phyloP scores from a whole-genome alignment of 2,329 filamentous ascomycete species.

The Proliferodiscus dingleyae region DNA sequence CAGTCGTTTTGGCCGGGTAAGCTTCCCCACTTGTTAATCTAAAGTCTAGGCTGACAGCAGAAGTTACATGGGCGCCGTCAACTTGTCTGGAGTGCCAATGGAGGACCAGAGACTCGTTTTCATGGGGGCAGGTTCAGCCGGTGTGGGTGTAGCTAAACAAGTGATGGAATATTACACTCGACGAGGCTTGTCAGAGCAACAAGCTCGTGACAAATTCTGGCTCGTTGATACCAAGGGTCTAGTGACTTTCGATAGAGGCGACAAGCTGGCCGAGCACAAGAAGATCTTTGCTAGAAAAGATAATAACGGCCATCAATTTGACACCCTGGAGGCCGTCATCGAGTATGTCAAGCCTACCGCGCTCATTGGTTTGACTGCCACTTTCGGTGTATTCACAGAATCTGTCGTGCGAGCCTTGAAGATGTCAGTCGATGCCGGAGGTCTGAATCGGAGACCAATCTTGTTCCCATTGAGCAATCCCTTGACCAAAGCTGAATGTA shows the following conservation, averaged over 20 bases:
- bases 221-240: constrained; percentile 96
- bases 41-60: constrained; percentile 24
- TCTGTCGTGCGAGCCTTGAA: constrained; percentile 70
- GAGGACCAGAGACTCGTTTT: constrained; percentile 94
- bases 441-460: constrained; percentile 73
- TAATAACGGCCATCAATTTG: constrained; percentile 65
- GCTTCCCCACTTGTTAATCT: constrained; percentile 17
- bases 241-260: constrained; percentile 86
- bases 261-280: constrained; percentile 89
- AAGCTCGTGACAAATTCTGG: constrained; percentile 89
- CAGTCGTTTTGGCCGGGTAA: constrained; percentile 83
- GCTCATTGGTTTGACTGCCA: constrained; percentile 89
- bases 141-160: constrained; percentile 96
- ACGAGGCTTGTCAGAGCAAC: constrained; percentile 81
- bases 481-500: constrained; percentile 94
- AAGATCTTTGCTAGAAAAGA: constrained; percentile 64
- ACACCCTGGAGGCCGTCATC: constrained; percentile 82
- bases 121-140: constrained; percentile 90
- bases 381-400: constrained; percentile 90
- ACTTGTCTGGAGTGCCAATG: constrained; percentile 76
- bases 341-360: constrained; percentile 94
- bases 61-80: constrained; percentile 66
- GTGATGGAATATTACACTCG: constrained; percentile 95
- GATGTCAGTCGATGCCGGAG: constrained; percentile 56
- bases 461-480: constrained; percentile 97